Evolutionary conservation across 148 eudicot species (phyloP).

Genomic region (Polygonum aviculare): DNA sequence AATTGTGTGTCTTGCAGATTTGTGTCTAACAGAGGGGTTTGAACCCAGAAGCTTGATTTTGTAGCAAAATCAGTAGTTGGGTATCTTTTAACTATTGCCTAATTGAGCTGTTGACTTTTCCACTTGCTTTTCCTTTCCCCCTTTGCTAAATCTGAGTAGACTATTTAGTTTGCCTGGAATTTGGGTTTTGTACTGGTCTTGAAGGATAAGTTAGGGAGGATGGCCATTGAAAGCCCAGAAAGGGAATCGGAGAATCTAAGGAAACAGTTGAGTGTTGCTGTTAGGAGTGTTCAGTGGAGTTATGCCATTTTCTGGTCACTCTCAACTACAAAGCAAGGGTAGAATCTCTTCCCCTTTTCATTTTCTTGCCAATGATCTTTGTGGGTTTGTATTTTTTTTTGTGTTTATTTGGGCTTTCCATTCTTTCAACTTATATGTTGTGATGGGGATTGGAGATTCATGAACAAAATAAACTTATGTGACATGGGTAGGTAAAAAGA

Average conservation of each 20-base stretch:
- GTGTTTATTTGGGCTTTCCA: neutral
- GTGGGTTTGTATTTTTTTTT: neutral
- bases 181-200: slow-evolving; percentile 2
- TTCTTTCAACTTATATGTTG: neutral
- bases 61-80: neutral
- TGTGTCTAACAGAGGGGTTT: neutral
- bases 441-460: neutral
- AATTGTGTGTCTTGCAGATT: neutral
- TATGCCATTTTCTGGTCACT: slow-evolving; percentile 55
- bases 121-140: no score
- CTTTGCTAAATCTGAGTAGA: neutral
- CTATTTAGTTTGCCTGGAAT: neutral
- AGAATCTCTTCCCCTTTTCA: neutral
- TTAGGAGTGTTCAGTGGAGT: slow-evolving; percentile 51
- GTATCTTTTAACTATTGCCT: neutral
- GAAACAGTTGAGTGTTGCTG: slow-evolving; percentile 41
- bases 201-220: neutral
- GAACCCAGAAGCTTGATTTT: neutral
- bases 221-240: slow-evolving; percentile 25
- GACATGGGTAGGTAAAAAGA: neutral
- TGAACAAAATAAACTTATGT: neutral
- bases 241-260: slow-evolving; percentile 24
- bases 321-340: slow-evolving; percentile 38
- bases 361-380: neutral
- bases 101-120: neutral